These are phyloP conservation scores for Medicago ruthenica DNA, from an alignment of 306 rosid species.

Conservation along the genomic window DNA sequence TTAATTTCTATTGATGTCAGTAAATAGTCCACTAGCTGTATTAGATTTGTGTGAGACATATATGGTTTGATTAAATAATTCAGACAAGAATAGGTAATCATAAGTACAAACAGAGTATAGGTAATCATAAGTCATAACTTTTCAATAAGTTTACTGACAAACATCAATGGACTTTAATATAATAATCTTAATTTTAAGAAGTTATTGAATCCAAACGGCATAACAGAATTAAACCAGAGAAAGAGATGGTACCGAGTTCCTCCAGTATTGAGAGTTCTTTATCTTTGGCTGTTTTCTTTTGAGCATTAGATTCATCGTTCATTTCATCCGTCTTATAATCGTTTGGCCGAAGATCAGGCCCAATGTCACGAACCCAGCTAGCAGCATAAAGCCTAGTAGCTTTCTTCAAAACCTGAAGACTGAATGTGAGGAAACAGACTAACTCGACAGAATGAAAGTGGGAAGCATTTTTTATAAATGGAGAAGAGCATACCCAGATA, in stretches of 20 bases:
- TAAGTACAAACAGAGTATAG: too few species aligned
- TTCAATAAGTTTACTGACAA: neutral
- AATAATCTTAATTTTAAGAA: slow-evolving; percentile 2
- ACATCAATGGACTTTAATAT: slow-evolving; percentile 7
- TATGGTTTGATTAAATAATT: slow-evolving; percentile 1
- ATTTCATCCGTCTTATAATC: slow-evolving; percentile 71
- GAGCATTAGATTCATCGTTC: slow-evolving; percentile 49
- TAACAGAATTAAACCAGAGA: slow-evolving; percentile 18
- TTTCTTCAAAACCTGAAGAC: slow-evolving; percentile 72
- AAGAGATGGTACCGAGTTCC: slow-evolving; percentile 73
- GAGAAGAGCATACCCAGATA: slow-evolving; percentile 54
- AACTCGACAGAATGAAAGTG: neutral
- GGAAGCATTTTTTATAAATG: neutral
- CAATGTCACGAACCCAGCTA: slow-evolving; percentile 92
- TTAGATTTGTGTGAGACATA: neutral
- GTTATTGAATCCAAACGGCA: slow-evolving; percentile 18
- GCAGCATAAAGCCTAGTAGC: slow-evolving; percentile 86
- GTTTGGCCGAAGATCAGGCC: slow-evolving; percentile 91
- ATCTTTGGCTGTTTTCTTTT: slow-evolving; percentile 52
- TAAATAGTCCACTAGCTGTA: neutral
- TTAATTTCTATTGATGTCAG: slow-evolving; percentile 5
- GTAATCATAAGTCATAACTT: neutral
- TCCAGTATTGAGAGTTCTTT: slow-evolving; percentile 80
- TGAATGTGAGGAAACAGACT: slow-evolving; percentile 16
- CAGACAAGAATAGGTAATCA: too few species aligned